Percentiles rank a stretch among this genome's conserved stretches.
Evolutionary conservation across 1,284 basidiomycete species (phyloP).

Genomic region (Leucocoprinus gongylophorus): DNA sequence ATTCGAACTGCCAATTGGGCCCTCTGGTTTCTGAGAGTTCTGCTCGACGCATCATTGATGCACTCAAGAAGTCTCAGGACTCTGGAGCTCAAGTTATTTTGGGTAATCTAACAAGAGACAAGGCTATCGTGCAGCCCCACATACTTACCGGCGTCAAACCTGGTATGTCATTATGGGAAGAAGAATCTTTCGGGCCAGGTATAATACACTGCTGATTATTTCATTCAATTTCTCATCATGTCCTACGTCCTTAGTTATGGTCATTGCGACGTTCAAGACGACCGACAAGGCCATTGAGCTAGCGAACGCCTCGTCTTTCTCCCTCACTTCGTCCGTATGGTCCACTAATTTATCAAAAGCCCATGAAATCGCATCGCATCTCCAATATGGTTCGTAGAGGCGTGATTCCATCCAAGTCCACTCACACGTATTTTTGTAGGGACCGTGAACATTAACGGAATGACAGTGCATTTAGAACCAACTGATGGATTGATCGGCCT

Average conservation of each 20-base stretch:
- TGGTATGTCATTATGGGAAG: conserved; percentile 46
- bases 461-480: conserved; percentile 31
- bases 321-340: conserved; percentile 49
- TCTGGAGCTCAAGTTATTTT: conserved; percentile 47
- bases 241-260: conserved; percentile 41
- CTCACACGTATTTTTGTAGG: conserved; percentile 18
- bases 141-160: conserved; percentile 42
- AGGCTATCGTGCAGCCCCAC: conserved; percentile 48
- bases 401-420: conserved; percentile 4
- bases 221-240: neutral
- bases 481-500: conserved; percentile 27
- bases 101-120: conserved; percentile 38
- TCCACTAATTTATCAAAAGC: conserved; percentile 42
- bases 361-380: conserved; percentile 41
- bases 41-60: conserved; percentile 41
- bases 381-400: conserved; percentile 36
- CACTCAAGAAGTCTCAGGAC: conserved; percentile 45
- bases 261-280: conserved; percentile 41
- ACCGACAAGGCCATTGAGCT: conserved; percentile 47
- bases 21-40: conserved; percentile 45
- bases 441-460: conserved; percentile 37
- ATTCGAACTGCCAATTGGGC: conserved; percentile 25
- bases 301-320: conserved; percentile 51
- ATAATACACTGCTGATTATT: conserved; percentile 17
- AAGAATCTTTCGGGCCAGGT: conserved; percentile 58